Evolutionary conservation across 1,284 basidiomycete genomes (phyloP), one percentile per base, ranked within the genome.

Genomic region (Ustilago vetiveriae): DNA sequence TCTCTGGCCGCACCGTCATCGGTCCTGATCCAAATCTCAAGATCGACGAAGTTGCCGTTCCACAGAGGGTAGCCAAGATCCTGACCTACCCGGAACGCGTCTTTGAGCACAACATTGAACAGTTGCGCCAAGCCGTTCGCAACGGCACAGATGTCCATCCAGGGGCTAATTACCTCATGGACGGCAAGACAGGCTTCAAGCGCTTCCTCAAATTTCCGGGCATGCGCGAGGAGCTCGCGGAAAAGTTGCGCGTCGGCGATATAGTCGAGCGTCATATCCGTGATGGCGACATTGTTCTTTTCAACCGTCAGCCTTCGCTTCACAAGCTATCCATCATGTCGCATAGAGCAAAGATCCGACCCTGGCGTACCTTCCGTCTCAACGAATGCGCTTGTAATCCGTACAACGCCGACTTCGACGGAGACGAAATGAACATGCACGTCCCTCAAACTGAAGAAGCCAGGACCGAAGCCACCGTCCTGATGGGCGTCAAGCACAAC

Each of bases 331-430:
- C 80, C 29, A 98, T 99, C 83, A 98, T 98, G 93, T 97, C 94
- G 81, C 96, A 99, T 85, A 86, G 94, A 68, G 95, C 88, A 56
- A 95, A 95, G 86, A 88, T 99, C 54, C 87, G 96, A 27, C 96
- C 96, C 32, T 99, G 96, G 96, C 66, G 95, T 72, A 94, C 96
- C 1, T 97, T 99, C 85, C 88, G 96, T 43, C 85, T 99, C 56
- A 99, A 99, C 82, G 96, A 99, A 83, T 99, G 96, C 88, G 96
- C 96, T 9, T 99, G 96, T 84, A 95, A 93, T 48, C 96, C 96
- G 2, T 99, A 99, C 85, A 98, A 98, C 81, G 96, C 96, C 51
- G 96, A 99, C 85, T 99, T 99, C 78, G 96, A 99, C 82, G 96
- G 96, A 68, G 96, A 99, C 82, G 96, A 99, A 84, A 99, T 99